Percentiles rank a stretch among this genome's conserved stretches.
Evolutionary conservation across 2,329 filamentous ascomycete species (phyloP).

Genomic region (Nectriaceae sp.): DNA sequence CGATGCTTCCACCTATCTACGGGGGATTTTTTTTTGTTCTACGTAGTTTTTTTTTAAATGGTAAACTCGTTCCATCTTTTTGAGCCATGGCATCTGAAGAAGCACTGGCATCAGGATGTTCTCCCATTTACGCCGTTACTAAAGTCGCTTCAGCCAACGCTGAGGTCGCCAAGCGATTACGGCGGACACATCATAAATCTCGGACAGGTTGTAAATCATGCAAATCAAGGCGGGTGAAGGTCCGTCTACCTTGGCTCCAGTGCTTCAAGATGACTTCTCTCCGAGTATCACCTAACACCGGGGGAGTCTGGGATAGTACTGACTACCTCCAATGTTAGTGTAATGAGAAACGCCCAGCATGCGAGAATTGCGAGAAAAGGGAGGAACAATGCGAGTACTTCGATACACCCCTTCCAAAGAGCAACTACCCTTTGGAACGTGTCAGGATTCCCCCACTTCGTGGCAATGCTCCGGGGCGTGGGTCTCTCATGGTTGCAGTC

Average conservation of each 20-base stretch:
- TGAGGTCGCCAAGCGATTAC: neutral
- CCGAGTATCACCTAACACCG: no score
- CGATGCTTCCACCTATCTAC: neutral
- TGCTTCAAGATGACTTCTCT: neutral
- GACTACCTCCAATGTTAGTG: constrained; percentile 2
- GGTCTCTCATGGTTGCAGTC: neutral
- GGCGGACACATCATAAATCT: constrained; percentile 11
- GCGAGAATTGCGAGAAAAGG: constrained; percentile 6
- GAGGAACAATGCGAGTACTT: constrained; percentile 9
- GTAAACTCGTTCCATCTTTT: no score
- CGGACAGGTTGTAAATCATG: constrained; percentile 11
- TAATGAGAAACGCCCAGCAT: constrained; percentile 5
- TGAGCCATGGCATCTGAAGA: neutral
- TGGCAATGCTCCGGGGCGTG: neutral
- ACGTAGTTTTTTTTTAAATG: no score
- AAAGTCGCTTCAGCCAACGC: neutral
- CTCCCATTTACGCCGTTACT: neutral
- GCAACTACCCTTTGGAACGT: neutral
- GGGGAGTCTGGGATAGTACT: no score
- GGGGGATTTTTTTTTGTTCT: neutral
- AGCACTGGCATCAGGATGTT: neutral
- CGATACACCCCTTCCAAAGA: neutral
- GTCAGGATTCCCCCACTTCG: constrained; percentile 2
- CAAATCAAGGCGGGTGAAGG: constrained; percentile 12
- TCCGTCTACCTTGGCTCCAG: neutral